Evolutionary conservation across 2,329 filamentous ascomycete genomes (phyloP).

Genomic region (Lachnellula suecica): DNA sequence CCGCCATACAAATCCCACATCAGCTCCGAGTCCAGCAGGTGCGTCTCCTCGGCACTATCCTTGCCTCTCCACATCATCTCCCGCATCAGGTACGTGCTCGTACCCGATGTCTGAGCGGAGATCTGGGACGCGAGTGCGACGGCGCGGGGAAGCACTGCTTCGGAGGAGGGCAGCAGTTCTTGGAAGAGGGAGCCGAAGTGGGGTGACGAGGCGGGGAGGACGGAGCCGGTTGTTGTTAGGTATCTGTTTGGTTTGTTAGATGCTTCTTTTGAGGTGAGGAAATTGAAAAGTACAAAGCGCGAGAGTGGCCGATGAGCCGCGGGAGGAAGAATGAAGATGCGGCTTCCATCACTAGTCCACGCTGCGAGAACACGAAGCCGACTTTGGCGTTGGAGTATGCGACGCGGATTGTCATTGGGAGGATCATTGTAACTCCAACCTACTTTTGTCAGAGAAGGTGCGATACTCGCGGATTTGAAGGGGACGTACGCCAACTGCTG

Average conservation of each 20-base stretch:
- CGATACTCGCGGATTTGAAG: too few relatives aligned
- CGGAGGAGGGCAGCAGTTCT: too few relatives aligned
- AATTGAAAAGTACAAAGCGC: constrained; percentile 64
- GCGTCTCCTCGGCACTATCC: constrained; percentile 62
- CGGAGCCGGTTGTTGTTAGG: constrained; percentile 52
- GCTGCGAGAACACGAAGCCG: constrained; percentile 69
- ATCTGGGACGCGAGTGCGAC: too few relatives aligned
- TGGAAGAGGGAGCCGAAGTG: too few relatives aligned
- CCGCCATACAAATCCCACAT: constrained; percentile 35
- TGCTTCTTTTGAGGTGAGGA: too few relatives aligned
- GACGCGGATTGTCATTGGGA: too few relatives aligned
- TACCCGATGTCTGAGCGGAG: too few relatives aligned
- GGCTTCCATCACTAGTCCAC: constrained; percentile 70
- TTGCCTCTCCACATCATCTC: constrained; percentile 66
- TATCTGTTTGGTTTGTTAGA: not conserved
- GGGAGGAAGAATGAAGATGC: constrained; percentile 71
- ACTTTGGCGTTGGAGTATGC: constrained; percentile 53
- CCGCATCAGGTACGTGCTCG: too few relatives aligned
- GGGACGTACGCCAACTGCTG: constrained; percentile 57
- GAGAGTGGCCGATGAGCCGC: constrained; percentile 62
- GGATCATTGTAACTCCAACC: too few relatives aligned
- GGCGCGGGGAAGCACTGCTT: too few relatives aligned
- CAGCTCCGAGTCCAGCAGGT: constrained; percentile 60
- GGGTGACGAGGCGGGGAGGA: constrained; percentile 64
- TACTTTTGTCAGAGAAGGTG: too few relatives aligned